Evolutionary conservation across 257 asterid species (phyloP), one percentile per base, ranked within the genome.

Genomic region (Ajuga chamaepitys): DNA sequence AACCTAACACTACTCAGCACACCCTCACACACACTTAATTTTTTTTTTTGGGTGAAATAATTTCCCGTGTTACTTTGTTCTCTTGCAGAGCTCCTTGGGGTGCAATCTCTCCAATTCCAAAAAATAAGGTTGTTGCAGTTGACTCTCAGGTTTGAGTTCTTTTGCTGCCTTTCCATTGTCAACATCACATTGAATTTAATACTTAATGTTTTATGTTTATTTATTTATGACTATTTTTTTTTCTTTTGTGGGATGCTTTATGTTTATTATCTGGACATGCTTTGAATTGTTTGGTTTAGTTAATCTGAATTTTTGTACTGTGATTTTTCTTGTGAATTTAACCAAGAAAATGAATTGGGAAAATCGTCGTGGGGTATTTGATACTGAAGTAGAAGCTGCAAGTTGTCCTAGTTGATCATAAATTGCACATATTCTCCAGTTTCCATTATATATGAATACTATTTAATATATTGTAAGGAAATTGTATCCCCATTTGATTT

Each of bases 51-150:
- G 28, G 37, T 25, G 32, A 52, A 55, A 68, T n/a, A 52, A 52
- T 54, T 63, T 59, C 71, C 46, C 54, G 16, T 58, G 44, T 52
- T 54, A 48, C 51, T 53, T 60, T 73, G 26, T 58, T 68, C 50
- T 57, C 67, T 54, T 70, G 73, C 82, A 93, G 99, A 74, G 99
- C 97, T 74, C 99, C 99, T 13, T 87, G 99, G 99, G 92, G 95
- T 56, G 81, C 97, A 28, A 96, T 93, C 77, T 89, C 97, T 51
- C 95, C 99, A 6, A 82, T 87, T 66, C 99, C 97, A 0, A 96
- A 93, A 81, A 93, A 86, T 70, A 93, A 93, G 78, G 95, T 96
- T 44, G 73, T 93, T 75, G 94, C 96, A 37, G 86, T 84, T 64
- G 86, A 89, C 74, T 18, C 73, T 58, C 85, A 80, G 97, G 99